Percentiles rank a stretch among this genome's conserved stretches.
These are phyloP conservation scores for Kuraishia piskuri DNA, from an alignment of 805 yeast genomes.

Conservation along the genomic window DNA sequence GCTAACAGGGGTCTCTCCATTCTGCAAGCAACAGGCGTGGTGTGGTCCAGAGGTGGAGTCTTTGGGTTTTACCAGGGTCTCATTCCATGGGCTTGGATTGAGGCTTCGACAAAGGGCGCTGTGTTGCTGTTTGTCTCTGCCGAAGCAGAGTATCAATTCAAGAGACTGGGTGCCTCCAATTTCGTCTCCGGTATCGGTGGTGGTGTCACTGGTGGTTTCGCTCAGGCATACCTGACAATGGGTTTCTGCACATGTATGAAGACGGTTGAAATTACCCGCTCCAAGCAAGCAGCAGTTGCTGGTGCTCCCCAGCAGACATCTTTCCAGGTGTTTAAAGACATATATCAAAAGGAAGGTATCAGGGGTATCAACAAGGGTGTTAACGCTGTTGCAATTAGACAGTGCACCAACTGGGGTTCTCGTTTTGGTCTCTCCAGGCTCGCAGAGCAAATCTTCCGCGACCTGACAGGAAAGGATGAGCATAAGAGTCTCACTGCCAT, in stretches of 20 bases:
- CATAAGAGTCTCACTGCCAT: slow-evolving; percentile 58
- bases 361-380: slow-evolving; percentile 96
- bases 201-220: slow-evolving; percentile 93
- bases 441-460: slow-evolving; percentile 79
- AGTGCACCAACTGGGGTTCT: slow-evolving; percentile 98
- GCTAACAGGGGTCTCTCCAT: slow-evolving; percentile 77
- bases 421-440: slow-evolving; percentile 89
- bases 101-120: slow-evolving; percentile 98
- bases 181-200: slow-evolving; percentile 90
- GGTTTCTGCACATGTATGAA: slow-evolving; percentile 99
- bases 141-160: slow-evolving; percentile 79
- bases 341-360: slow-evolving; percentile 80
- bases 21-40: slow-evolving; percentile 57
- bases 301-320: slow-evolving; percentile 72
- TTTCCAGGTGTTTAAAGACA: slow-evolving; percentile 79
- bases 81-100: slow-evolving; percentile 99
- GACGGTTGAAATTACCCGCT: slow-evolving; percentile 93
- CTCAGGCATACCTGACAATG: slow-evolving; percentile 93
- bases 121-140: slow-evolving; percentile 86
- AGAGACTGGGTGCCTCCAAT: slow-evolving; percentile 52
- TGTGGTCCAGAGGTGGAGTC: slow-evolving; percentile 92
- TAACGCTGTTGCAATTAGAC: slow-evolving; percentile 97
- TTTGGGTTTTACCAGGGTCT: slow-evolving; percentile 94
- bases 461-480: slow-evolving; percentile 46
- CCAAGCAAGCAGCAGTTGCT: slow-evolving; percentile 57